These are phyloP conservation scores for Mortierella sp. DNA, from an alignment of 371 early-diverging fungal genomes.

Conservation along the genomic window DNA sequence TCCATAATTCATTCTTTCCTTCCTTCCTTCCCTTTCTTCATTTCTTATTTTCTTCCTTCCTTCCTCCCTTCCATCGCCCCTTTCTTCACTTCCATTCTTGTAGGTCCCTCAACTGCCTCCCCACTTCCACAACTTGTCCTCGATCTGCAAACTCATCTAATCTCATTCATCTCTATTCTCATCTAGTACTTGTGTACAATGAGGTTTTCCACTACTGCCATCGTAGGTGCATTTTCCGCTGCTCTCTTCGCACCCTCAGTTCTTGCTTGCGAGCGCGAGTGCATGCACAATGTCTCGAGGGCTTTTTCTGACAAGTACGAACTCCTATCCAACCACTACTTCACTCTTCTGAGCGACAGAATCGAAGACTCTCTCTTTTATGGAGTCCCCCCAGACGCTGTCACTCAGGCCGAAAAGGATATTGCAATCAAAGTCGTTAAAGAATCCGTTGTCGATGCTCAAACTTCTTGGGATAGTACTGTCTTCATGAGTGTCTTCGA, in stretches of 20 bases:
- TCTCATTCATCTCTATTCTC: not conserved
- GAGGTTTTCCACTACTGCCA: constrained; percentile 41
- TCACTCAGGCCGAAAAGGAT: constrained; percentile 7
- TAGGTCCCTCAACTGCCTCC: not conserved
- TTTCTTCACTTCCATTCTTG: not conserved
- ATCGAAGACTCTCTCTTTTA: constrained; percentile 47
- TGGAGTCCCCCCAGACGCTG: constrained; percentile 30
- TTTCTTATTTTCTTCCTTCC: not conserved
- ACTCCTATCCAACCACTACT: constrained; percentile 41
- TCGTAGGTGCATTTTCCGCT: constrained; percentile 37
- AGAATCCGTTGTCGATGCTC: constrained; percentile 24
- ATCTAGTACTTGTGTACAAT: constrained; percentile 14
- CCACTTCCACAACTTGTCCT: not conserved
- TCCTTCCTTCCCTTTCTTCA: not conserved
- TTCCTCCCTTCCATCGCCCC: not conserved
- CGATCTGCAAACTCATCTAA: not conserved
- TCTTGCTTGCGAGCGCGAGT: constrained; percentile 69
- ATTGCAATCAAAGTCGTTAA: constrained; percentile 19
- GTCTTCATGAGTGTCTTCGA: constrained; percentile 53
- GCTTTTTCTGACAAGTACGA: constrained; percentile 68
- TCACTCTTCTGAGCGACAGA: constrained; percentile 36
- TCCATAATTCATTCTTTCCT: not conserved
- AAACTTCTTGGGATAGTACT: constrained; percentile 22
- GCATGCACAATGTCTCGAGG: constrained; percentile 65
- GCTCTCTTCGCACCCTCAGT: constrained; percentile 47